These are phyloP conservation scores for Botrytis fabae DNA, from an alignment of 2,329 filamentous ascomycete species.

Conservation along the genomic window DNA sequence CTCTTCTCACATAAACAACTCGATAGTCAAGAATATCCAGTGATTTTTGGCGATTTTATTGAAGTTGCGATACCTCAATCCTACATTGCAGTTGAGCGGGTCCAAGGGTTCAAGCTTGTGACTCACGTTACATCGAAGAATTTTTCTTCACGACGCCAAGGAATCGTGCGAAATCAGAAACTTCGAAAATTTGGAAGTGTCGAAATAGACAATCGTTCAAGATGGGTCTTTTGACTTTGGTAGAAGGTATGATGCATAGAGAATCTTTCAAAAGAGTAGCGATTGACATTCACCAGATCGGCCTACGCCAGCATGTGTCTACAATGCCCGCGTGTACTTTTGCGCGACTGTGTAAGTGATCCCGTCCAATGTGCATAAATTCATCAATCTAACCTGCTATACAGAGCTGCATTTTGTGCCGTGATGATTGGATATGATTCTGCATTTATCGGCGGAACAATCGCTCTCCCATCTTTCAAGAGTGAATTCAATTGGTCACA, in stretches of 20 bases:
- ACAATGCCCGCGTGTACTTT: slow-evolving; percentile 34
- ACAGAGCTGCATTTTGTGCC: slow-evolving; percentile 54
- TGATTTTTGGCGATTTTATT: not conserved
- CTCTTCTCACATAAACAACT: not conserved
- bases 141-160: slow-evolving; percentile 17
- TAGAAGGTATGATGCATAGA: slow-evolving; percentile 52
- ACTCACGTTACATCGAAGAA: slow-evolving; percentile 10
- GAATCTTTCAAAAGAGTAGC: slow-evolving; percentile 46
- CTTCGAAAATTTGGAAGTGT: not conserved
- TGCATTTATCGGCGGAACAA: slow-evolving; percentile 34
- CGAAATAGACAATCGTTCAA: slow-evolving; percentile 10
- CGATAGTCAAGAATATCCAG: not conserved
- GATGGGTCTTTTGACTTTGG: slow-evolving; percentile 49
- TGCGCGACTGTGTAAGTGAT: slow-evolving; percentile 30
- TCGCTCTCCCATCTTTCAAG: slow-evolving; percentile 34
- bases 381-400: not conserved
- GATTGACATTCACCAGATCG: slow-evolving; percentile 27
- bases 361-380: not conserved
- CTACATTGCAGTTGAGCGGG: slow-evolving; percentile 1
- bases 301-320: slow-evolving; percentile 35
- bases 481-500: slow-evolving; percentile 32
- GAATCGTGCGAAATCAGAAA: not conserved
- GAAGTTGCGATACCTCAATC: not conserved
- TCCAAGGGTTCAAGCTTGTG: slow-evolving; percentile 18
- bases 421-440: slow-evolving; percentile 46